Base-by-base conservation (phyloP, 345 rosid genomes). In the Adansonia digitata region DNA sequence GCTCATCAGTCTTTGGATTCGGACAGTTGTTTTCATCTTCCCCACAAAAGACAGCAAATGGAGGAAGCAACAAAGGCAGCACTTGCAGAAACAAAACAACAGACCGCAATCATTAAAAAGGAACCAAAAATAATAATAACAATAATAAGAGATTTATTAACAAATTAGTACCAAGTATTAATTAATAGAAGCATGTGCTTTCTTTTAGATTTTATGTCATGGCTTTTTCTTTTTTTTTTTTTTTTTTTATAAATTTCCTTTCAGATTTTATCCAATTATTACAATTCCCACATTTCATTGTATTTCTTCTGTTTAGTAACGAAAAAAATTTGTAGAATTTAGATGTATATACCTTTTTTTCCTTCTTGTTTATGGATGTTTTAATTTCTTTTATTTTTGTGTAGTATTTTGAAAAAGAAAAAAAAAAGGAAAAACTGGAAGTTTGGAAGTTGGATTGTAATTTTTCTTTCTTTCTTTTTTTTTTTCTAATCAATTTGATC, bases 11-110 rank as follows among this genome's bases (percentile, higher is more conserved):
- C 17, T 86, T 86, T 64, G 84, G 89, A 24, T 83, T 84, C 63
- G 87, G 88, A 2, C 89, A 88, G 20, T 79, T 88, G 48, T 84
- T 91, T 69, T 82, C 90, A 43, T 69, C 91, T 40, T 83, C 90
- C 5, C 80, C 80, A 15, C 87, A 87, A 15, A 87, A 87, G 82
- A 83, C n/a, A 49, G 83, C 74, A 65, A 77, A 52, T 22, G 81
- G 62, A 9, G 75, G 63, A 46, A 72, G 49, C 22, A 73, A 57
- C 69, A 71, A 57, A 75, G 83, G 75, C 55, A 81, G 76, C 69
- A 77, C 46, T 71, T 76, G 78, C 55, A 61, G 29, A 46, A 77
- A 75, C 71, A 77, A 75, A 65, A 48, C 20, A n/a, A 46, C 79
- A 35, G 77, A 60, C 74, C 83, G 87, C 69, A 79, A 62, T 8